Percentiles rank a stretch among this genome's conserved stretches.
phyloP scores from a whole-genome alignment of 129 eudicot species.

The Glebionis coronaria region DNA sequence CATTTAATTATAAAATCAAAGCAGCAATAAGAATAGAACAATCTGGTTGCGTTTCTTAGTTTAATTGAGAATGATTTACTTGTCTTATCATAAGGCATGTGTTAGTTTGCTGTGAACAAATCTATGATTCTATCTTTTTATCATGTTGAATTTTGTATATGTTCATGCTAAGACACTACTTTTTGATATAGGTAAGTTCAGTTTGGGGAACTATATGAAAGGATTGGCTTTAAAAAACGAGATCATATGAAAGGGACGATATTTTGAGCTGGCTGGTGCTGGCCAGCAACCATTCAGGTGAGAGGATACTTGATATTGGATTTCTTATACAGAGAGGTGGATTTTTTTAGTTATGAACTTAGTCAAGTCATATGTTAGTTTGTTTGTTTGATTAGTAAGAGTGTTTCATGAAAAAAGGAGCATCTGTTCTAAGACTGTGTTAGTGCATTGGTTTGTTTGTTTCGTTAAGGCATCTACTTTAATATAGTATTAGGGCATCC shows the following conservation, averaged over 20 bases:
- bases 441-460: too few relatives aligned
- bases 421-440: too few relatives aligned
- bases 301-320: constrained; percentile 12
- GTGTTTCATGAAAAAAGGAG: too few relatives aligned
- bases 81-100: not conserved
- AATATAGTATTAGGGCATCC: too few relatives aligned
- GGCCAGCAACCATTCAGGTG: constrained; percentile 86
- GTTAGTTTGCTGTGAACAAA: constrained; percentile 15
- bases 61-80: not conserved
- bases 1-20: not conserved
- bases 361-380: too few relatives aligned
- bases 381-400: too few relatives aligned
- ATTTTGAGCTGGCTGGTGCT: constrained; percentile 85
- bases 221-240: constrained; percentile 90
- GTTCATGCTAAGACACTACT: not conserved
- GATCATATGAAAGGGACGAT: constrained; percentile 81
- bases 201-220: constrained; percentile 74
- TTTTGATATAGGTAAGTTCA: constrained; percentile 64
- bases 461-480: too few relatives aligned
- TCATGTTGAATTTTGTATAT: not conserved
- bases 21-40: not conserved
- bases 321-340: constrained; percentile 2
- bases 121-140: constrained; percentile 1
- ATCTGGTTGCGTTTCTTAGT: not conserved
- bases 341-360: too few relatives aligned